Conservation (phyloP, 139 green algal species). For the Volvox africanus region DNA sequence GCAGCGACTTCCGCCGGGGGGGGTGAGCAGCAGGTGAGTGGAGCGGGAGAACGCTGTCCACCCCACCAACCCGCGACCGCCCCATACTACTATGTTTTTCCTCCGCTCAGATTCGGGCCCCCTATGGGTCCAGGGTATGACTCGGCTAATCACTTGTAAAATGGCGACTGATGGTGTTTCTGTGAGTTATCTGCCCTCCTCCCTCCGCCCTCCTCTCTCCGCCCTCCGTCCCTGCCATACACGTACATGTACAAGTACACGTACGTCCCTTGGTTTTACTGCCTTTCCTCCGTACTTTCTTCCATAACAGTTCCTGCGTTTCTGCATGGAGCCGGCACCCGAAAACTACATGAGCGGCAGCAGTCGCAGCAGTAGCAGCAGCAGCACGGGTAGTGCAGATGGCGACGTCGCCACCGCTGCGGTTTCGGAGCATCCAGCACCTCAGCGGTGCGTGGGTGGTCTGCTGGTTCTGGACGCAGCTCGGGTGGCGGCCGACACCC, state of each 20-base stretch:
- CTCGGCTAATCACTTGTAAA: too few relatives aligned
- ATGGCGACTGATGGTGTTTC: background rate
- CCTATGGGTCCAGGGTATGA: too few relatives aligned
- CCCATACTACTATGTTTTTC: too few relatives aligned
- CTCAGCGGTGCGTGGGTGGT: background rate
- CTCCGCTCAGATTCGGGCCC: too few relatives aligned
- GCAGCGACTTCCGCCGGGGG: background rate
- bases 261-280: background rate
- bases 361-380: background rate
- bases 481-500: constrained; percentile 10
- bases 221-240: background rate
- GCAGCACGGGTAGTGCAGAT: background rate
- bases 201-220: background rate
- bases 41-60: too few relatives aligned
- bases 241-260: background rate
- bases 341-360: background rate
- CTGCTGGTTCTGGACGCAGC: constrained; percentile 12
- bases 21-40: background rate
- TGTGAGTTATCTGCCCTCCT: background rate
- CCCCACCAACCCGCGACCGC: too few relatives aligned
- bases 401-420: too few relatives aligned
- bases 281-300: background rate
- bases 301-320: background rate
- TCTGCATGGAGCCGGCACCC: background rate
- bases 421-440: too few relatives aligned